Evolutionary conservation across 2,329 filamentous ascomycete species (phyloP).

Genomic region (Fusarium brevicatenulatum): DNA sequence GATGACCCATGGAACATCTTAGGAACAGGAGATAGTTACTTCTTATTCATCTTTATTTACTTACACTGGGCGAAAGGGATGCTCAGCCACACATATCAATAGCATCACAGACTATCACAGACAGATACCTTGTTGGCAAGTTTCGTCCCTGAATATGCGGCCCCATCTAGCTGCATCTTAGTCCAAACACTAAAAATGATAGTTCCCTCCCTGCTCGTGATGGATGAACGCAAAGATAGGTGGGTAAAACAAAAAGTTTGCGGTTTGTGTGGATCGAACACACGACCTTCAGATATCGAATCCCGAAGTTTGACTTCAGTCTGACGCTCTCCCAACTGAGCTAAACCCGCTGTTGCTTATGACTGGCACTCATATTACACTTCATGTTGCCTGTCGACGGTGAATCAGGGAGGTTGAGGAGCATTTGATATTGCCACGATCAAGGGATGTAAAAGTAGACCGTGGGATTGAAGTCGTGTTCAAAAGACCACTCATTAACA

Average conservation of each 20-base stretch:
- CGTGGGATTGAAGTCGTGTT: background rate
- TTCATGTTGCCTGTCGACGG: fast-evolving
- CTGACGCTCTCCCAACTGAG: constrained; percentile 47
- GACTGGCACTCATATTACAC: fast-evolving
- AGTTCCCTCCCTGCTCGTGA: too few relatives aligned
- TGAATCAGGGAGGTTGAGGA: background rate
- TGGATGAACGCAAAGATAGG: fast-evolving
- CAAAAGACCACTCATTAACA: too few relatives aligned
- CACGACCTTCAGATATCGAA: too few relatives aligned
- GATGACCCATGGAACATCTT: background rate
- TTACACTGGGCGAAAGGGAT: background rate
- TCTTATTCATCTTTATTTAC: background rate
- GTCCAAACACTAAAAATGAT: background rate
- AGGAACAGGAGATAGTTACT: too few relatives aligned
- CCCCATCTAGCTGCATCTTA: background rate
- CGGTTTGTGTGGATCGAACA: constrained; percentile 47
- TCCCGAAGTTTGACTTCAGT: constrained; percentile 40
- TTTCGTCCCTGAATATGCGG: background rate
- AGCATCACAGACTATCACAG: background rate
- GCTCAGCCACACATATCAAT: background rate
- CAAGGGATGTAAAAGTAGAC: background rate
- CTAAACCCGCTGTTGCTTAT: constrained; percentile 43
- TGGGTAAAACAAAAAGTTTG: constrained; percentile 24
- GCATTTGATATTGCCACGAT: background rate
- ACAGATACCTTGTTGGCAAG: background rate